Evolutionary conservation across 805 yeast genomes (phyloP).

Genomic region (Saturnispora ahearnii): DNA sequence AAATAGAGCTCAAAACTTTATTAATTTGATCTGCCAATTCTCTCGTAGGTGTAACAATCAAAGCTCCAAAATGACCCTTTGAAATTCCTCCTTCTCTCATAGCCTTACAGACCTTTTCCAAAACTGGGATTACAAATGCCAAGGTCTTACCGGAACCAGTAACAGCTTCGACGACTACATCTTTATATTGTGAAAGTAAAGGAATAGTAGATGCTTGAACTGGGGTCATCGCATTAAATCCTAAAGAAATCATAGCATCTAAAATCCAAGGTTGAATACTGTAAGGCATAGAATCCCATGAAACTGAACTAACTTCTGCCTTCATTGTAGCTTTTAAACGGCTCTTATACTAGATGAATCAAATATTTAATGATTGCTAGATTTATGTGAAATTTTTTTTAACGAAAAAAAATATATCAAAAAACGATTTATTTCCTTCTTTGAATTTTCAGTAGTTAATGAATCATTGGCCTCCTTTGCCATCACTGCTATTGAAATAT

Average conservation of each 20-base stretch:
- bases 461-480: not conserved
- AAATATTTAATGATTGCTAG: not conserved
- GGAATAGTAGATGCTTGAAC: slow-evolving; percentile 96
- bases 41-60: slow-evolving; percentile 65
- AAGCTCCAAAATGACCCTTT: slow-evolving; percentile 61
- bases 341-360: not conserved
- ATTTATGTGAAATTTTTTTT: slow-evolving; percentile 1
- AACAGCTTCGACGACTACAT: slow-evolving; percentile 93
- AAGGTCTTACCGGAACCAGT: slow-evolving; percentile 98
- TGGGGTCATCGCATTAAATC: slow-evolving; percentile 82
- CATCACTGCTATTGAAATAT: not conserved
- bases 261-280: slow-evolving; percentile 59
- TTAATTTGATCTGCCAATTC: slow-evolving; percentile 64
- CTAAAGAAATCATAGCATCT: slow-evolving; percentile 65
- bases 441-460: not conserved
- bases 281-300: slow-evolving; percentile 51
- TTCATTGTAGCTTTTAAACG: slow-evolving; percentile 7
- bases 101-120: slow-evolving; percentile 49
- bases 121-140: slow-evolving; percentile 77
- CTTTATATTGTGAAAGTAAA: slow-evolving; percentile 70
- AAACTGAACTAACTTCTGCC: slow-evolving; percentile 35
- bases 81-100: slow-evolving; percentile 28
- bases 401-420: not conserved
- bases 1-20: slow-evolving; percentile 49
- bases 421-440: not conserved